A percentile compares a stretch with the other conserved stretches of the same genome.
phyloP scores from a whole-genome alignment of 2,329 filamentous ascomycete species.

The Phoma sp. region DNA sequence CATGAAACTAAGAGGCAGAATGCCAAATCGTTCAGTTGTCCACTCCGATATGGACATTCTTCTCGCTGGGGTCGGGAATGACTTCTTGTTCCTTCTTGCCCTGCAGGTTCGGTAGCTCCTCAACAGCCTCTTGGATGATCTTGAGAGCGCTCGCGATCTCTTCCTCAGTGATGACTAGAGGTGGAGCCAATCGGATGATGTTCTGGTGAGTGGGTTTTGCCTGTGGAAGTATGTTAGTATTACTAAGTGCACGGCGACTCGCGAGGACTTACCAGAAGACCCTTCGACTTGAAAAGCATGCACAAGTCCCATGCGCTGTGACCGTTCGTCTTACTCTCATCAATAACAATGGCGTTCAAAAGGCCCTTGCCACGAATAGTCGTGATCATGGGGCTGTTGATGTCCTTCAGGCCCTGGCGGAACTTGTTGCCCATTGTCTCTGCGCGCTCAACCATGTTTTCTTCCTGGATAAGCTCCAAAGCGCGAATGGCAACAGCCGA shows the following conservation, averaged over 20 bases:
- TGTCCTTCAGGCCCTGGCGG: constrained; percentile 75
- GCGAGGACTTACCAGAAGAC: constrained; percentile 74
- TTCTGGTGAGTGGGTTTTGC: constrained; percentile 99
- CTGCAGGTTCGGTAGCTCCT: constrained; percentile 76
- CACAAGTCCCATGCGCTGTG: constrained; percentile 96
- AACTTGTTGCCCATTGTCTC: constrained; percentile 83
- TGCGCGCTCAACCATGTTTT: constrained; percentile 83
- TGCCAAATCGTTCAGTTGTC: constrained; percentile 57
- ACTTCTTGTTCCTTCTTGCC: constrained; percentile 60
- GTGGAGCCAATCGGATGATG: constrained; percentile 97
- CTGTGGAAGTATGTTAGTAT: constrained; percentile 57
- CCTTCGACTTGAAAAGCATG: constrained; percentile 93
- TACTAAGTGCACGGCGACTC: constrained; percentile 48
- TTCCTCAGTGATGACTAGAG: constrained; percentile 89
- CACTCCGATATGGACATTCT: constrained; percentile 66
- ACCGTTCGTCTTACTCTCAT: constrained; percentile 84
- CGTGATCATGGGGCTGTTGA: constrained; percentile 83
- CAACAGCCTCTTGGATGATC: constrained; percentile 83
- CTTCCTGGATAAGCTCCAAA: constrained; percentile 91
- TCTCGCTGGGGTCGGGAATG: constrained; percentile 64
- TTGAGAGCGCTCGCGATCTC: constrained; percentile 79
- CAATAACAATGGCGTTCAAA: constrained; percentile 94
- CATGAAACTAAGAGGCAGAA: constrained; percentile 10
- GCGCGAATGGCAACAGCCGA: constrained; percentile 96
- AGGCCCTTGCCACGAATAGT: constrained; percentile 89